Percentiles rank a stretch among this genome's conserved stretches.
These are phyloP conservation scores for Yamadazyma buinensis DNA, from an alignment of 1,139 yeast species.

Conservation along the genomic window DNA sequence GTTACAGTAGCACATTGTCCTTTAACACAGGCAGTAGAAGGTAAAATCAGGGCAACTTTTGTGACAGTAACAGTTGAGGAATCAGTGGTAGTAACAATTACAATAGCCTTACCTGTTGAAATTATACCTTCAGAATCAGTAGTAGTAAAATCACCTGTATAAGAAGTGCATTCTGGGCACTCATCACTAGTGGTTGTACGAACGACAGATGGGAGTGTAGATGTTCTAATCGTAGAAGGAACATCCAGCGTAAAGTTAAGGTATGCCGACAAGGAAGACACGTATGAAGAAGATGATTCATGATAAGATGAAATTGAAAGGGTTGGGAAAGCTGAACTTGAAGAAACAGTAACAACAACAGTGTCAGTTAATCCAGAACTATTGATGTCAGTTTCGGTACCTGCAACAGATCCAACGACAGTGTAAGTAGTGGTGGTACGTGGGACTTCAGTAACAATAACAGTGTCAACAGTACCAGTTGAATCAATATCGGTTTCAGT, in stretches of 20 bases:
- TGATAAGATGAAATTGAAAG: slow-evolving; percentile 1
- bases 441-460: not conserved
- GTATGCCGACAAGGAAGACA: too few species aligned
- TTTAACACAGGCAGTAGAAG: slow-evolving; percentile 3
- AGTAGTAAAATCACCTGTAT: slow-evolving; percentile 9
- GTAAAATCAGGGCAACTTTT: not conserved
- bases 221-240: too few species aligned
- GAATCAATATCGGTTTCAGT: not conserved
- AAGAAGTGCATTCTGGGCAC: slow-evolving; percentile 11
- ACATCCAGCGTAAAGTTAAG: too few species aligned
- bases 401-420: too few species aligned
- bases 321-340: slow-evolving; percentile 1
- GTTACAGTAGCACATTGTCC: slow-evolving; percentile 10
- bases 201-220: too few species aligned
- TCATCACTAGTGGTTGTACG: too few species aligned
- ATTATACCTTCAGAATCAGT: slow-evolving; percentile 7
- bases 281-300: slow-evolving; percentile 9
- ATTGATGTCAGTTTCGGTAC: too few species aligned
- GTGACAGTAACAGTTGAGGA: slow-evolving; percentile 6
- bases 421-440: not conserved
- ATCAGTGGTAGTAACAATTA: slow-evolving; percentile 12
- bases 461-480: not conserved
- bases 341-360: not conserved
- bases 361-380: not conserved
- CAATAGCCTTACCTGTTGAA: slow-evolving; percentile 6